Evolutionary conservation across 2,329 filamentous ascomycete species (phyloP).

Genomic region (Arthroderma sp.): DNA sequence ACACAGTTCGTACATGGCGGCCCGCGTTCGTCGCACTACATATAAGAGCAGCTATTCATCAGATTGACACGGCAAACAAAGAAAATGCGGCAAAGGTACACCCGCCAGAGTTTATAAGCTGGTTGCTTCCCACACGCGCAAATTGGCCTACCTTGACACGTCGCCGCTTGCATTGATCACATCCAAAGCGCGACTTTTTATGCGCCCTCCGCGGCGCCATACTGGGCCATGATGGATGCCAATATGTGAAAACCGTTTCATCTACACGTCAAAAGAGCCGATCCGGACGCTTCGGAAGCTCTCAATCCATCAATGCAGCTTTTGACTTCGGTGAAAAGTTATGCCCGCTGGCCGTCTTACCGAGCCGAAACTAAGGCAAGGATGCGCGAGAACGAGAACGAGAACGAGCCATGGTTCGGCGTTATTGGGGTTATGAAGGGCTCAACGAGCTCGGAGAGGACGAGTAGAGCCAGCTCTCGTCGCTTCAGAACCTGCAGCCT

Average conservation of each 20-base stretch:
- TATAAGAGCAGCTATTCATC: background rate
- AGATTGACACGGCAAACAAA: background rate
- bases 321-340: no score
- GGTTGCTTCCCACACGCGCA: background rate
- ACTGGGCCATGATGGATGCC: background rate
- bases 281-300: no score
- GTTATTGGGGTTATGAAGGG: background rate
- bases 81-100: no score
- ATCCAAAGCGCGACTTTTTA: slow-evolving; percentile 32
- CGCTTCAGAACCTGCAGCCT: no score
- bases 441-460: background rate
- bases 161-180: slow-evolving; percentile 28
- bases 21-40: slow-evolving; percentile 27
- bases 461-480: background rate
- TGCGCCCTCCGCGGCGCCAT: slow-evolving; percentile 29
- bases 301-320: no score
- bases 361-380: background rate
- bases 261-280: background rate
- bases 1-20: slow-evolving; percentile 28
- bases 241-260: background rate
- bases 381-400: slow-evolving; percentile 15
- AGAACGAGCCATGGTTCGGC: slow-evolving; percentile 4
- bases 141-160: slow-evolving; percentile 25
- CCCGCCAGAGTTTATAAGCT: background rate
- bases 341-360: no score